Evolutionary conservation across 306 rosid species (phyloP), one percentile per base, ranked within the genome.

Genomic region (Trifolium repens): DNA sequence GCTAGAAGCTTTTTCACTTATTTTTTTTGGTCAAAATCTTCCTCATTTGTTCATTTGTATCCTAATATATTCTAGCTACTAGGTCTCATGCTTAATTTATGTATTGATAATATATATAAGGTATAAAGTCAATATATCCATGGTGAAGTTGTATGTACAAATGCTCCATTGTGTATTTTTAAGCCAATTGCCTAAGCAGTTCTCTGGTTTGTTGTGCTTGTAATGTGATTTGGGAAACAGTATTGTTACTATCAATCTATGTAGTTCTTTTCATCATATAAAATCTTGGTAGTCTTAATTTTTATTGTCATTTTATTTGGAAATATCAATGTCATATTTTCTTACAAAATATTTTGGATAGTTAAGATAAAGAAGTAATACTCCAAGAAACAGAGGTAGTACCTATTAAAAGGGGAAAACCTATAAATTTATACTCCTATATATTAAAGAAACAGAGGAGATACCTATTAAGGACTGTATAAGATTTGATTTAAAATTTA

Each of bases 41-140:
- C 62, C 32, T 22, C 19, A 62, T 84, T 80, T 76, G 59, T 84
- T 80, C 60, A 73, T 80, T 72, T 80, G 53, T 53, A 44, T 27
- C 19, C 6, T n/a, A 37, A 53, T 22, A 22, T 22, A 22, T 37
- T n/a, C 6, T n/a, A 37, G 42, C 42, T 7, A 7, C 35, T 64
- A 24, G 57, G 64, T 64, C 30, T 69, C 34, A 42, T n/a, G 9
- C 37, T 68, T 74, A 66, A 66, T 77, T 54, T 44, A 35, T 53
- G 46, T 16, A 3, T 70, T 26, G 5, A 72, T 44, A 46, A 73
- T 77, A 47, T 67, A 73, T 77, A 47, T 67, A 68, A 12, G 27
- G 69, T 47, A 27, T 22, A 22, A 53, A 55, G 57, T 13, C 78
- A 46, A 47, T 39, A 39, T 39, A 39, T 37, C 43, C 57, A 10